These are phyloP conservation scores for Mollisiaceae sp. DNA, from an alignment of 2,329 filamentous ascomycete genomes.

Conservation along the genomic window DNA sequence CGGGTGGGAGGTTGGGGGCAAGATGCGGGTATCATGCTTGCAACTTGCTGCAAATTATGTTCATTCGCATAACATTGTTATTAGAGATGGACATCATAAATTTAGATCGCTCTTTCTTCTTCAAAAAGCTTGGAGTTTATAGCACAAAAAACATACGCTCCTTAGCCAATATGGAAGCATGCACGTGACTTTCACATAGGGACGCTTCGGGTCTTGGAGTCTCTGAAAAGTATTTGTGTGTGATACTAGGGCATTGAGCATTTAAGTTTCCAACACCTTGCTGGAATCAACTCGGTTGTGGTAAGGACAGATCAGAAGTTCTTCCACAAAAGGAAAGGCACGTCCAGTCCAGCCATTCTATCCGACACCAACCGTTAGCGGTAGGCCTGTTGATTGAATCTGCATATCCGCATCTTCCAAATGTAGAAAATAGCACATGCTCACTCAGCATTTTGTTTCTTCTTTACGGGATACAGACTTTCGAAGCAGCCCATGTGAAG, in stretches of 20 bases:
- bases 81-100: background rate
- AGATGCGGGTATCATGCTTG: background rate
- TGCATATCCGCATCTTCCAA: too few species aligned
- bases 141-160: background rate
- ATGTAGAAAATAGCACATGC: too few species aligned
- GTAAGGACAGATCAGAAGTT: background rate
- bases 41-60: background rate
- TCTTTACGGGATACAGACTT: too few species aligned
- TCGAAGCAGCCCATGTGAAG: too few species aligned
- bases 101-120: background rate
- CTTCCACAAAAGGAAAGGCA: background rate
- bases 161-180: too few species aligned
- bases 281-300: background rate
- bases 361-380: background rate
- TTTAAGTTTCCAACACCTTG: background rate
- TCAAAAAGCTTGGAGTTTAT: background rate
- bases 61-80: background rate
- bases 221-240: background rate
- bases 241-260: background rate
- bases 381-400: too few species aligned
- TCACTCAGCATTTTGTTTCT: too few species aligned
- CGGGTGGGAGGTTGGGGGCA: constrained; percentile 5
- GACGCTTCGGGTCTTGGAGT: too few species aligned
- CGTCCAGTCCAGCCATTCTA: background rate
- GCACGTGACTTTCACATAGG: too few species aligned